These are phyloP conservation scores for Cymodocea nodosa DNA, from an alignment of 116 monocot species.

Conservation along the genomic window DNA sequence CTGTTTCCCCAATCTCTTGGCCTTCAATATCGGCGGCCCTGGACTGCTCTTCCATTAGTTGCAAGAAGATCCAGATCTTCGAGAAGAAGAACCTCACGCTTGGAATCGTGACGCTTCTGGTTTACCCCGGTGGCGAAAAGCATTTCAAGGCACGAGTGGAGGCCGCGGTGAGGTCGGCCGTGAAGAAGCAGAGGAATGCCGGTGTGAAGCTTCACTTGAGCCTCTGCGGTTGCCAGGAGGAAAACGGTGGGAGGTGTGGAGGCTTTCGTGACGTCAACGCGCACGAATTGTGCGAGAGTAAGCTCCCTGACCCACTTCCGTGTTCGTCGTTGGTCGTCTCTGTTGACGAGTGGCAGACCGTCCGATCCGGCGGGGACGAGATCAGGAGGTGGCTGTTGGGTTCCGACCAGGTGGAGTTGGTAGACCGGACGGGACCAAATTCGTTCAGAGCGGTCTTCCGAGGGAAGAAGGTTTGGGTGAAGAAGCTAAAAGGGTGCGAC, in stretches of 20 bases:
- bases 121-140: conserved; percentile 31
- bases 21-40: conserved; percentile 57
- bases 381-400: conserved; percentile 47
- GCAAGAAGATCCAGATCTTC: conserved; percentile 80
- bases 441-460: conserved; percentile 51
- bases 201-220: conserved; percentile 79
- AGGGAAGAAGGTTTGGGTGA: conserved; percentile 60
- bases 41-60: conserved; percentile 44
- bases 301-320: conserved; percentile 37
- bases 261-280: conserved; percentile 23
- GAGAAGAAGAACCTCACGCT: conserved; percentile 75
- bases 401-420: conserved; percentile 49
- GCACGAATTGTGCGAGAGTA: not conserved
- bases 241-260: conserved; percentile 22
- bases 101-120: conserved; percentile 40
- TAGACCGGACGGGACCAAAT: conserved; percentile 30
- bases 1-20: conserved; percentile 63
- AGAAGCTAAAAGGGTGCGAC: conserved; percentile 65
- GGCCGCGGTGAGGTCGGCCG: conserved; percentile 40
- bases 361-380: conserved; percentile 59
- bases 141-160: conserved; percentile 49
- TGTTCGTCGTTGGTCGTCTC: conserved; percentile 46
- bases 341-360: conserved; percentile 67
- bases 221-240: conserved; percentile 88
- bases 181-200: conserved; percentile 39